Evolutionary conservation across 106 monocot genomes (phyloP).

Genomic region (Dactylorhiza incarnata): DNA sequence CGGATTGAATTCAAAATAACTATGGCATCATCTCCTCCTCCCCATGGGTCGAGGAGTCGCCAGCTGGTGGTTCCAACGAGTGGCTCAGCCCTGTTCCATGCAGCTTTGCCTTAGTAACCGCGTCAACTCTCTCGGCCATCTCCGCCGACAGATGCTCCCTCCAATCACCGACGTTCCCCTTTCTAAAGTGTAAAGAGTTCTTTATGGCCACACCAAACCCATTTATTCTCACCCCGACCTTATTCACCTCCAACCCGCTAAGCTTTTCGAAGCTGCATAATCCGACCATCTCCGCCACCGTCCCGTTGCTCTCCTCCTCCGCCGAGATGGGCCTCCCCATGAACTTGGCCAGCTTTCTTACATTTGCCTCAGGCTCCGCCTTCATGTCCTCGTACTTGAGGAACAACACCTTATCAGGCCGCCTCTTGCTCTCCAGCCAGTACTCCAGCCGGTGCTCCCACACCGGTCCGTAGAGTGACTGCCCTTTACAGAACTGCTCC

Average conservation of each 20-base stretch:
- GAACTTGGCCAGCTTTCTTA: slow-evolving; percentile 27
- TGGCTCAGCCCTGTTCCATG: not conserved
- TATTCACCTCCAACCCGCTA: slow-evolving; percentile 15
- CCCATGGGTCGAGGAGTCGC: too few relatives aligned
- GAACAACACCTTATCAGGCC: slow-evolving; percentile 12
- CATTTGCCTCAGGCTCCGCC: not conserved
- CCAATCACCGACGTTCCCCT: slow-evolving; percentile 37
- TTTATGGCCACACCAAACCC: not conserved
- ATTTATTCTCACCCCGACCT: not conserved
- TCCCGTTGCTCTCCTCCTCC: slow-evolving; percentile 13
- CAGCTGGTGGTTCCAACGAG: too few relatives aligned
- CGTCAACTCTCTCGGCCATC: slow-evolving; percentile 26
- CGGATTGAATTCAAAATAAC: too few relatives aligned
- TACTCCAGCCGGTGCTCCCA: slow-evolving; percentile 28
- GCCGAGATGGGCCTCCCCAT: slow-evolving; percentile 9
- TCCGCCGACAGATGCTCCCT: slow-evolving; percentile 15
- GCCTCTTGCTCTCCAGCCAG: slow-evolving; percentile 10
- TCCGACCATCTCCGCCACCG: slow-evolving; percentile 13
- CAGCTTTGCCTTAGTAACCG: slow-evolving; percentile 8
- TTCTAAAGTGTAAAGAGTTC: slow-evolving; percentile 10
- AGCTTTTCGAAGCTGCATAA: slow-evolving; percentile 27
- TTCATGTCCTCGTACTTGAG: slow-evolving; percentile 23
- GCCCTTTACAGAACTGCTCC: slow-evolving; percentile 4
- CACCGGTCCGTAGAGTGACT: not conserved
- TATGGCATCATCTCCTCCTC: too few relatives aligned